Conservation (phyloP, 2,329 filamentous ascomycete genomes). For the Fusarium sterilihyphosum region DNA sequence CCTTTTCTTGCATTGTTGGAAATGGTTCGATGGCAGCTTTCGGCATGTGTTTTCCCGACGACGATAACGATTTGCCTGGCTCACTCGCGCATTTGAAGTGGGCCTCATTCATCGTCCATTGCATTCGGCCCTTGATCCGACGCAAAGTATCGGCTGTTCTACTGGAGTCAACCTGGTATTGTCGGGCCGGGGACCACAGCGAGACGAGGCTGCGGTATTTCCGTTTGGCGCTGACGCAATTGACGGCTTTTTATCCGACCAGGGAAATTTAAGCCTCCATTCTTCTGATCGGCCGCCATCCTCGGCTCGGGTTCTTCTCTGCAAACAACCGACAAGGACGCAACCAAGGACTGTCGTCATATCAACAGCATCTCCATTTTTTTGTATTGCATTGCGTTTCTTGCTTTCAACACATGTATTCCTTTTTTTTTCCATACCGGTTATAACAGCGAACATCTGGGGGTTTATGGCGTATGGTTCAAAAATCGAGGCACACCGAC, state of each 20-base stretch:
- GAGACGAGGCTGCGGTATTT: background rate
- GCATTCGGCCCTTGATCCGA: constrained; percentile 14
- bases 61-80: background rate
- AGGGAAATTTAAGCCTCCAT: background rate
- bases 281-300: background rate
- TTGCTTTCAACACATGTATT: background rate
- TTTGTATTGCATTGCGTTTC: background rate
- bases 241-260: background rate
- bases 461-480: constrained; percentile 22
- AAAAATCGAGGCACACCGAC: constrained; percentile 10
- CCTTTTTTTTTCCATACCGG: background rate
- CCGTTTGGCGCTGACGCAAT: constrained; percentile 1
- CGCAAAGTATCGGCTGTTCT: background rate
- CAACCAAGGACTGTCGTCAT: constrained; percentile 7
- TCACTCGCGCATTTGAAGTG: constrained; percentile 13
- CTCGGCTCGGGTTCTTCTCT: constrained; percentile 16
- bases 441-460: constrained; percentile 21
- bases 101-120: constrained; percentile 10
- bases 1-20: constrained; percentile 7
- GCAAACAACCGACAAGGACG: constrained; percentile 13
- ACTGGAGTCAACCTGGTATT: background rate
- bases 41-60: constrained; percentile 22
- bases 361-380: background rate
- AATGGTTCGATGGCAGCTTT: constrained; percentile 36
- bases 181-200: constrained; percentile 5